Evolutionary conservation across 768 basidiomycete species (phyloP).

Genomic region (Boletus sensibilis): DNA sequence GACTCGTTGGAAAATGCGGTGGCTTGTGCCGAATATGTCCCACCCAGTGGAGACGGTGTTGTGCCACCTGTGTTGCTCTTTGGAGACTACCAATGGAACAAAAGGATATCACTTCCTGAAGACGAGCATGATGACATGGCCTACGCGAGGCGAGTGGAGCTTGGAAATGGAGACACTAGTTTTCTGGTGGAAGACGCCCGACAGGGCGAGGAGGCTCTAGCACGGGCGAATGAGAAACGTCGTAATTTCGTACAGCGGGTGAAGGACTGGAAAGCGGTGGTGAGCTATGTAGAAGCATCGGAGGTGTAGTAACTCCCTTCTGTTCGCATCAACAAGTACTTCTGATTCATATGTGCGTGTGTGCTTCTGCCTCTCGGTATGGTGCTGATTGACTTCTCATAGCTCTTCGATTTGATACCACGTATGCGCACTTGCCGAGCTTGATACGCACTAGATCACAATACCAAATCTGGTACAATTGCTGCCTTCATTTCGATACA

Average conservation of each 20-base stretch:
- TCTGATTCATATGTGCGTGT: not conserved
- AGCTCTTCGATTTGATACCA: not conserved
- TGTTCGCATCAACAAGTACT: not conserved
- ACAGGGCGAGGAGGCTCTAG: conserved; percentile 34
- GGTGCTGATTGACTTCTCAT: not conserved
- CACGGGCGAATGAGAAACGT: conserved; percentile 44
- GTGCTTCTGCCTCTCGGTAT: not conserved
- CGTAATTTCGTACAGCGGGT: conserved; percentile 48
- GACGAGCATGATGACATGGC: conserved; percentile 52
- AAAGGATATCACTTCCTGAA: conserved; percentile 46
- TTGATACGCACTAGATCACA: not conserved
- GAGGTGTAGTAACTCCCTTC: not conserved
- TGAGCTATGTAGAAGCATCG: conserved; percentile 42
- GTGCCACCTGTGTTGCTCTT: conserved; percentile 68
- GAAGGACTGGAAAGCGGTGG: conserved; percentile 62
- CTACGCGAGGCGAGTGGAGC: conserved; percentile 49
- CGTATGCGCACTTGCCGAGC: not conserved
- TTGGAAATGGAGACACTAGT: conserved; percentile 44
- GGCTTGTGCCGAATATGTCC: conserved; percentile 43
- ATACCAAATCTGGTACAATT: not conserved
- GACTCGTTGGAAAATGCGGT: conserved; percentile 80
- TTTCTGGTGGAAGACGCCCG: conserved; percentile 55
- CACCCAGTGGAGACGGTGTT: conserved; percentile 8
- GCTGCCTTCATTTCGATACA: not conserved
- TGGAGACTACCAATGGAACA: conserved; percentile 76